Percentiles rank a stretch among this genome's conserved stretches.
phyloP scores from a whole-genome alignment of 2,329 filamentous ascomycete species.

The Coniochaeta sp. region DNA sequence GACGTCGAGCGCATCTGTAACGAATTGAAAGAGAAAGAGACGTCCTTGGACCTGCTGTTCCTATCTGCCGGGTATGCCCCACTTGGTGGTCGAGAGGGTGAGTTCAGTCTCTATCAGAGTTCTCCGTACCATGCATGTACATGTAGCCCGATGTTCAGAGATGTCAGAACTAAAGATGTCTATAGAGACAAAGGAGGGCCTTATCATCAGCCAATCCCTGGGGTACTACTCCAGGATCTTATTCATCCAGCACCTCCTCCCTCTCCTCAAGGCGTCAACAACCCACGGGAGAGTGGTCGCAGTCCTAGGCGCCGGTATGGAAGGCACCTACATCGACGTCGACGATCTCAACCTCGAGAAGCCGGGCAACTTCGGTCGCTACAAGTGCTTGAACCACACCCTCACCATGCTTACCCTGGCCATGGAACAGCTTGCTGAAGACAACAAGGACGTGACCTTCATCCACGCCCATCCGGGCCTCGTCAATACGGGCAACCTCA shows the following conservation, averaged over 20 bases:
- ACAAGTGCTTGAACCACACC: constrained; percentile 23
- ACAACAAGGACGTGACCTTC: constrained; percentile 22
- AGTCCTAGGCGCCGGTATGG: constrained; percentile 24
- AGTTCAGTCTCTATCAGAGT: neutral
- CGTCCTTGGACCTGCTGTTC: constrained; percentile 33
- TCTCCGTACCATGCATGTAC: neutral
- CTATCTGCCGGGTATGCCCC: constrained; percentile 35
- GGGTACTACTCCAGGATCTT: constrained; percentile 36
- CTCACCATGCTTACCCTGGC: constrained; percentile 20
- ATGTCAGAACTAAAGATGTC: constrained; percentile 5
- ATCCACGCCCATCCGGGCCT: constrained; percentile 26
- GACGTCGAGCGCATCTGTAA: constrained; percentile 31
- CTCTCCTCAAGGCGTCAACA: constrained; percentile 20
- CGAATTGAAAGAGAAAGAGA: constrained; percentile 27
- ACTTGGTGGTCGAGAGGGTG: constrained; percentile 16
- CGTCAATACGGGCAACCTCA: constrained; percentile 26
- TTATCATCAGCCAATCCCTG: constrained; percentile 30
- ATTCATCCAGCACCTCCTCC: constrained; percentile 30
- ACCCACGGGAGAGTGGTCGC: constrained; percentile 20
- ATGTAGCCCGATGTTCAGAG: no score
- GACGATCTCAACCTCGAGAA: constrained; percentile 26
- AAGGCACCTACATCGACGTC: constrained; percentile 17
- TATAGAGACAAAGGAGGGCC: constrained; percentile 30
- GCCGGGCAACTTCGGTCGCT: constrained; percentile 19
- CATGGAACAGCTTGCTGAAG: constrained; percentile 23